Percentiles rank a stretch among this genome's conserved stretches.
Evolutionary conservation across 2,329 filamentous ascomycete genomes (phyloP).

Genomic region (Zymoseptoria pseudotritici): DNA sequence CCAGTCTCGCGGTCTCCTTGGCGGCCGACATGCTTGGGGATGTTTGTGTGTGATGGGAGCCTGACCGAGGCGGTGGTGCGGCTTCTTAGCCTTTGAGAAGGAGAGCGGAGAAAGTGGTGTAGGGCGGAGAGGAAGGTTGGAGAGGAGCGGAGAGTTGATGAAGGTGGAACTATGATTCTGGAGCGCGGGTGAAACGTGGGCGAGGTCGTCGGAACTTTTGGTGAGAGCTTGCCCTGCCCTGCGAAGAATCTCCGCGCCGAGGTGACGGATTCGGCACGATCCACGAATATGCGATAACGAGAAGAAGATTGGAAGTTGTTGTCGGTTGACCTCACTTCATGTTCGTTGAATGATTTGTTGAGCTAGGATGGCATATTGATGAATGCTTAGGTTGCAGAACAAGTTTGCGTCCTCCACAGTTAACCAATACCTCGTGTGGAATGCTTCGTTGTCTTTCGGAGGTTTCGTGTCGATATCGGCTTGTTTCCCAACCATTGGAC

Average conservation of each 20-base stretch:
- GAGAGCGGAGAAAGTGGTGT: slow-evolving; percentile 10
- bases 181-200: neutral
- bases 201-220: neutral
- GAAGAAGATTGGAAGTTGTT: too few relatives aligned
- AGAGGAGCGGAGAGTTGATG: neutral
- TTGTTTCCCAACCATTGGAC: too few relatives aligned
- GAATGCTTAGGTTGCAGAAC: too few relatives aligned
- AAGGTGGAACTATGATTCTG: neutral
- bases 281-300: too few relatives aligned
- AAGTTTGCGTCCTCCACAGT: too few relatives aligned
- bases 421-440: too few relatives aligned
- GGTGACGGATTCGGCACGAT: neutral
- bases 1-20: slow-evolving; percentile 45
- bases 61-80: slow-evolving; percentile 94
- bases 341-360: too few relatives aligned
- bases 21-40: slow-evolving; percentile 39
- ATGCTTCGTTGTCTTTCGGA: too few relatives aligned
- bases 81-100: slow-evolving; percentile 63
- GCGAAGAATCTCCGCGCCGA: neutral
- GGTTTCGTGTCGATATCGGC: too few relatives aligned
- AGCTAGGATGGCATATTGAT: too few relatives aligned
- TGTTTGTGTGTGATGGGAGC: slow-evolving; percentile 47
- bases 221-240: neutral
- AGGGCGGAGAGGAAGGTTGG: neutral
- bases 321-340: too few relatives aligned